phyloP scores from a whole-genome alignment of 768 basidiomycete genomes.

The Mycena haematopus region DNA sequence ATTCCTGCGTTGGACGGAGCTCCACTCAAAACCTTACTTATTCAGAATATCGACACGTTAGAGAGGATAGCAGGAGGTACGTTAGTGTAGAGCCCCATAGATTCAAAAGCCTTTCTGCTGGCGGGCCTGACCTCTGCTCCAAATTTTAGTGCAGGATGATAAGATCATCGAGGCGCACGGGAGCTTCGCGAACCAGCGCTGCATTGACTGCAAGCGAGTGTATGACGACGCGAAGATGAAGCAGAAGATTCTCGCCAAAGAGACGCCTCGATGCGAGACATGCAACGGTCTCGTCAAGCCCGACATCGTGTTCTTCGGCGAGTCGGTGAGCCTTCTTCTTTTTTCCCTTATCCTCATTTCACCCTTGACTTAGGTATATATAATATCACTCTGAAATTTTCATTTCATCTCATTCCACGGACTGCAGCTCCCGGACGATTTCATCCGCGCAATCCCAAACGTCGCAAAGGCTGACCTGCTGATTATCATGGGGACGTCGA shows the following conservation, averaged over 20 bases:
- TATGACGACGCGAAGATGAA: conserved; percentile 76
- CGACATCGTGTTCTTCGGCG: conserved; percentile 96
- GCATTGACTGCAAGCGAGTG: conserved; percentile 70
- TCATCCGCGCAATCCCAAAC: conserved; percentile 60
- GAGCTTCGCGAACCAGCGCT: conserved; percentile 87
- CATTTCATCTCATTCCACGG: neutral
- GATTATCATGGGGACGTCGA: conserved; percentile 90
- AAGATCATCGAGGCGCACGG: conserved; percentile 96
- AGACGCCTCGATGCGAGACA: conserved; percentile 68
- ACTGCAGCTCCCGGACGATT: conserved; percentile 72
- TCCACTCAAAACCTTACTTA: neutral
- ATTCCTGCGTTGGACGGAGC: neutral
- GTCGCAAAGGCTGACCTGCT: conserved; percentile 81
- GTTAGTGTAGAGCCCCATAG: too few species aligned
- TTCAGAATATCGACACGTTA: conserved; percentile 89
- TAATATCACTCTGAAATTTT: too few species aligned
- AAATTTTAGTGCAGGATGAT: conserved; percentile 55
- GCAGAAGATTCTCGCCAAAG: conserved; percentile 60
- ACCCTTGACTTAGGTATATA: too few species aligned
- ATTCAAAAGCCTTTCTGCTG: too few species aligned
- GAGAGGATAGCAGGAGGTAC: conserved; percentile 75
- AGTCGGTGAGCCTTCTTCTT: conserved; percentile 37
- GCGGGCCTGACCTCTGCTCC: too few species aligned
- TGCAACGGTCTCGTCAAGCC: conserved; percentile 87
- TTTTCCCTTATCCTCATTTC: too few species aligned